A percentile compares a stretch with the other conserved stretches of the same genome.
These are phyloP conservation scores for Scedosporium apiospermum DNA, from an alignment of 2,329 filamentous ascomycete genomes.

Conservation along the genomic window DNA sequence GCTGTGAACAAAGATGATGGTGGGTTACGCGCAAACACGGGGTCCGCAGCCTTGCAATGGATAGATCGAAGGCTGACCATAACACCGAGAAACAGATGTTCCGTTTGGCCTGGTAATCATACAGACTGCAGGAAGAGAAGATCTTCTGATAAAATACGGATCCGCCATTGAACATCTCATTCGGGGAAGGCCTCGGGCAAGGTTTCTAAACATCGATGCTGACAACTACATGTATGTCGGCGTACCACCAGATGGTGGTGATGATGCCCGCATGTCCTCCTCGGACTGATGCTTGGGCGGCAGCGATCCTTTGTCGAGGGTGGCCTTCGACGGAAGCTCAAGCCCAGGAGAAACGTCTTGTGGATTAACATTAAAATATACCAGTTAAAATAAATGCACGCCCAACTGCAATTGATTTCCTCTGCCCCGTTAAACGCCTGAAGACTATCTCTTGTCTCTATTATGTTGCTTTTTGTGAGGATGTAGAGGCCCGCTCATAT, in stretches of 20 bases:
- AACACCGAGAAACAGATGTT: background rate
- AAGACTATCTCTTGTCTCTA: too few relatives aligned
- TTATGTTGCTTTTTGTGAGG: too few relatives aligned
- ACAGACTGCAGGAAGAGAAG: conserved; percentile 53
- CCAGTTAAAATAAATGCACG: too few relatives aligned
- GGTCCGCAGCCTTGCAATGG: background rate
- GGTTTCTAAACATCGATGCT: background rate
- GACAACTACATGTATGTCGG: conserved; percentile 6
- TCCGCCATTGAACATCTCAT: conserved; percentile 52
- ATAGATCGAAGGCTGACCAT: background rate
- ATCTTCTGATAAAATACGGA: conserved; percentile 46
- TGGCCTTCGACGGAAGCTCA: too few relatives aligned
- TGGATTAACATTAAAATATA: too few relatives aligned
- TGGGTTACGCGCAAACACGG: background rate
- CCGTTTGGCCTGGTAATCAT: conserved; percentile 41
- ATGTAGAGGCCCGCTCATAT: too few relatives aligned
- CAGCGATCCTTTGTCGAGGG: too few relatives aligned
- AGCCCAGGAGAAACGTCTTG: too few relatives aligned
- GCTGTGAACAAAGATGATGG: conserved; percentile 37
- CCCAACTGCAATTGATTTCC: too few relatives aligned
- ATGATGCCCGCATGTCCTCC: too few relatives aligned
- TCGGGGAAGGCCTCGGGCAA: background rate
- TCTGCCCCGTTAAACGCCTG: too few relatives aligned
- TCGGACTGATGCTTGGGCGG: too few relatives aligned
- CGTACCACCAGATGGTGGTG: background rate